Base-by-base conservation (phyloP, 306 rosid genomes). In the Glycine latifolia region DNA sequence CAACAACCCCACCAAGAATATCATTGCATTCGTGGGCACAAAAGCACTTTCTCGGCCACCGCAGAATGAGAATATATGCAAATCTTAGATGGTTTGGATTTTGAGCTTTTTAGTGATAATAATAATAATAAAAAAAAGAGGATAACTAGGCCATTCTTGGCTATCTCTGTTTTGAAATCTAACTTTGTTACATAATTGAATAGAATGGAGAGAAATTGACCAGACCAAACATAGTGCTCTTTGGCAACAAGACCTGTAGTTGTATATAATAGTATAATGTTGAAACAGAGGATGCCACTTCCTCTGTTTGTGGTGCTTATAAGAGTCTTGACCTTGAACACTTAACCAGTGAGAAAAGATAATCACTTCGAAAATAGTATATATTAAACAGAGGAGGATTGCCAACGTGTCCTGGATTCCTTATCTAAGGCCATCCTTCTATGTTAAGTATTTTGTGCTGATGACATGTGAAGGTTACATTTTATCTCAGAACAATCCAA, bases 31-130 rank as follows among this genome's bases (percentile, higher is more conserved):
- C 53, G 49, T 72, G 74, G 83, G 77, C 33, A 54, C 83, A 55
- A 67, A 44, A 33, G 12, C 71, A 74, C 78, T 56, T 60, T 55
- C 49, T 69, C 17, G 75, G 71, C 78, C 83, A 82, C 81, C 78
- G 52, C 63, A 58, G 43, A 78, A 77, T 76, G 33, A 26, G 85
- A 81, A 81, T 85, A 81, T 81, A 59, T 77, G 80, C 63, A 58
- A 41, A 71, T 26, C 31, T 26, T 26, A 26, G 31, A 26, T 26
- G 31, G 31, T 26, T 26, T 67, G 17, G 14, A 39, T 39, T 77
- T 62, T 13, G 31, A 41, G 55, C 10, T 68, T 70, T 26, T 67
- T 39, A 3, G 14, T 68, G 58, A 72, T 60, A 26, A 26, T 35
- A 67, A 35, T 14, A 7, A 43, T 2, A 35, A 52, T 13, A 10